Evolutionary conservation across 2,329 filamentous ascomycete genomes (phyloP), one percentile per base, ranked within the genome.

Genomic region (Onygenales sp.): DNA sequence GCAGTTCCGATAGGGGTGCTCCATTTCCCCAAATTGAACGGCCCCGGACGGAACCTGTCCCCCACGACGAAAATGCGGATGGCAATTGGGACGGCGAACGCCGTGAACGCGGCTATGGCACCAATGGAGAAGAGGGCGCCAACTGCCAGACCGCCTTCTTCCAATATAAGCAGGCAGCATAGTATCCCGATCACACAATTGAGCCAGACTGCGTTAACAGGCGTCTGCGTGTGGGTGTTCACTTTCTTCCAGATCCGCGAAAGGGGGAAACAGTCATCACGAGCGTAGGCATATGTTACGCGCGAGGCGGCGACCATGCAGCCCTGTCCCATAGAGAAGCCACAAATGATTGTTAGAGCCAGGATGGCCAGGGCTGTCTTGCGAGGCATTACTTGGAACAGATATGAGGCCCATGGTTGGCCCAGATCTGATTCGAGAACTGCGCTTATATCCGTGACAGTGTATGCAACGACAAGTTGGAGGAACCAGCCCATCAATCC

Each of bases 391-490:
- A 84, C 76, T 63, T 87, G 84, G 50, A 85, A 75, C 13, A 87
- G 74, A 59, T 86, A 86, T 2, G 84, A 83, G 2, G 83, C 85
- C 73, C 84, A 87, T 0, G 85, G 85, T 65, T 87, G 84, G 5
- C 83, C 83, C 3, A 86, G 72, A 9, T 83, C 77, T 2, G 81
- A 84, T 13, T 76, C 68, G 11, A 88, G 71, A 1, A 81, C 80
- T 1, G 65, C 75, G 0, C 72, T 68, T 56, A 88, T 84, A 61
- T 84, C 80, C 46, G 81, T 74, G 33, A 87, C 82, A 0, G 85
- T 88, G 66, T 88, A 88, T 10, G 84, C 84, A 47, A 87, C 83
- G 0, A 87, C 82, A 8, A 87, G 73, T 64, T 88, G 85, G n/a
- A 89, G 69, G 59, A 86, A 81, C 81, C 85, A 89, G 45, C 86